These are phyloP conservation scores for Ganoderma resinaceum DNA, from an alignment of 1,284 basidiomycete genomes.

Conservation along the genomic window DNA sequence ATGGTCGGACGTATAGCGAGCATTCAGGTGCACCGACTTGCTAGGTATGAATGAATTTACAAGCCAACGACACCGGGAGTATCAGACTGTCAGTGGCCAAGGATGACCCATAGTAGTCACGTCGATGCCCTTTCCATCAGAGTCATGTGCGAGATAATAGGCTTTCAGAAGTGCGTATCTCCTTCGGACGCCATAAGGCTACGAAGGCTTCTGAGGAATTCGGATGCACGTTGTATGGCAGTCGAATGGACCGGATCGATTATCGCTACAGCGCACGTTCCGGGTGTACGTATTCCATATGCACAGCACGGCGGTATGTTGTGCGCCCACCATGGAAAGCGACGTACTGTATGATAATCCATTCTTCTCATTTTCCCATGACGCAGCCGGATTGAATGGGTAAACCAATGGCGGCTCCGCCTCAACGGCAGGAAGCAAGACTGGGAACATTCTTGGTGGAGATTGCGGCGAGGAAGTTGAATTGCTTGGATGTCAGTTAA, in stretches of 20 bases:
- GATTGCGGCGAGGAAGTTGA: background rate
- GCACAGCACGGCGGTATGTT: background rate
- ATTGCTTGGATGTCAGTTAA: background rate
- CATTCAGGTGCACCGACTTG: background rate
- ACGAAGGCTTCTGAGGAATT: background rate
- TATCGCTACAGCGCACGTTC: background rate
- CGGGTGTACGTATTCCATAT: background rate
- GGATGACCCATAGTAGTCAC: background rate
- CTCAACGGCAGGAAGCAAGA: background rate
- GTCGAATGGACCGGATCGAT: constrained; percentile 1
- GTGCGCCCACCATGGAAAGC: background rate
- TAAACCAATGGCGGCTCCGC: constrained; percentile 1
- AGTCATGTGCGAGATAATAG: constrained; percentile 1
- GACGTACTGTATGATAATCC: background rate
- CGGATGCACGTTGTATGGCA: background rate
- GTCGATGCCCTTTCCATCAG: background rate
- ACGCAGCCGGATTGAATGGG: background rate
- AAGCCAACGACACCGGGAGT: background rate
- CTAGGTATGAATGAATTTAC: no score
- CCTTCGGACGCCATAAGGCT: constrained; percentile 3
- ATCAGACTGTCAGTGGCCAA: background rate
- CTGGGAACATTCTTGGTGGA: constrained; percentile 3
- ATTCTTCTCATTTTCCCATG: background rate
- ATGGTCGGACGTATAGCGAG: background rate
- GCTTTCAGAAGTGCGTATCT: background rate